A percentile compares a stretch with the other conserved stretches of the same genome.
These are phyloP conservation scores for Clathrospora elynae DNA, from an alignment of 2,329 filamentous ascomycete species.

Conservation along the genomic window DNA sequence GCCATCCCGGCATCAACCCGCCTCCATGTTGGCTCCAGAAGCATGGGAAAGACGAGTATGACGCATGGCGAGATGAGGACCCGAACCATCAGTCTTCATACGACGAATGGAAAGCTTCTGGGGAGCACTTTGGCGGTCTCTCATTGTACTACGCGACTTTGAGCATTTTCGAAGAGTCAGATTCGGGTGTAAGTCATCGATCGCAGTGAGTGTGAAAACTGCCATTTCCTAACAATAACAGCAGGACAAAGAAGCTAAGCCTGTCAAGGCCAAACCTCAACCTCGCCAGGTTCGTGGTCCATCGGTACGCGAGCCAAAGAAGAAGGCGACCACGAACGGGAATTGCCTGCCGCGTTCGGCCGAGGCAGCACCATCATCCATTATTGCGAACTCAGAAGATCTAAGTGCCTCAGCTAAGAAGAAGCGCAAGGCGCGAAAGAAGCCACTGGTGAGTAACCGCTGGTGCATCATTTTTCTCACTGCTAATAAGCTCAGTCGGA, in stretches of 20 bases:
- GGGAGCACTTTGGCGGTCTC: slow-evolving; percentile 32
- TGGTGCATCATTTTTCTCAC: neutral
- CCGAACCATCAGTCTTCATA: slow-evolving; percentile 33
- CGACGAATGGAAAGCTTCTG: slow-evolving; percentile 38
- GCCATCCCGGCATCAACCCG: slow-evolving; percentile 14
- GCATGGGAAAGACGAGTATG: slow-evolving; percentile 34
- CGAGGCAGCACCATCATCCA: slow-evolving; percentile 23
- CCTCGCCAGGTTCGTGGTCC: slow-evolving; percentile 27
- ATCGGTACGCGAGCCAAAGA: slow-evolving; percentile 31
- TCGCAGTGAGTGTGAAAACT: neutral
- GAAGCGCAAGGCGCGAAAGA: slow-evolving; percentile 36
- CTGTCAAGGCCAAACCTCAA: slow-evolving; percentile 22
- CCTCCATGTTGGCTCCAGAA: slow-evolving; percentile 26
- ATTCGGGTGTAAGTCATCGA: slow-evolving; percentile 33
- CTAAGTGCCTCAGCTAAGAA: slow-evolving; percentile 33
- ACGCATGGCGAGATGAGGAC: slow-evolving; percentile 30
- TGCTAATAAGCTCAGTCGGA: slow-evolving; percentile 33
- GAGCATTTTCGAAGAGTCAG: slow-evolving; percentile 36
- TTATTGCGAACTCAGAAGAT: slow-evolving; percentile 27
- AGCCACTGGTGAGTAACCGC: slow-evolving; percentile 30
- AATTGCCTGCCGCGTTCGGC: slow-evolving; percentile 22
- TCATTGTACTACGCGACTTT: slow-evolving; percentile 40
- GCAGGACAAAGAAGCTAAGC: slow-evolving; percentile 34
- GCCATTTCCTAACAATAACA: slow-evolving; percentile 25
- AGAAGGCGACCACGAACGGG: slow-evolving; percentile 34